Evolutionary conservation across 1,139 yeast genomes (phyloP).

Genomic region (Yamadazyma buinensis): DNA sequence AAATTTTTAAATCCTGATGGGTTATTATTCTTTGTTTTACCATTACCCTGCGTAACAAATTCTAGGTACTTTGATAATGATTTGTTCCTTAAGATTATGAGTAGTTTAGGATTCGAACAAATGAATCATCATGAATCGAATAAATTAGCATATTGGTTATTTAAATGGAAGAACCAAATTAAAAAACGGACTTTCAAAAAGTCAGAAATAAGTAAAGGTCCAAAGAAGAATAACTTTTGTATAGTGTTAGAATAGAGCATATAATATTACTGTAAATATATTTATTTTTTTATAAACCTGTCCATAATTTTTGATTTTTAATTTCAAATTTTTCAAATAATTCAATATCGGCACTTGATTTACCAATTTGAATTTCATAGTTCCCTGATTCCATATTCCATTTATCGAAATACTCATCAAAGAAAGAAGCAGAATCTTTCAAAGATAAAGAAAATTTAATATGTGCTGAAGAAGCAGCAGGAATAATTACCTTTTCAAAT

Average conservation of each 20-base stretch:
- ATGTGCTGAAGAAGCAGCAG: slow-evolving; percentile 32
- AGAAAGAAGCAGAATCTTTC: slow-evolving; percentile 49
- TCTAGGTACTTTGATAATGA: slow-evolving; percentile 69
- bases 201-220: slow-evolving; percentile 48
- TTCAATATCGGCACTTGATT: slow-evolving; percentile 20
- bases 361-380: slow-evolving; percentile 45
- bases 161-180: slow-evolving; percentile 41
- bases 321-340: slow-evolving; percentile 29
- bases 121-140: slow-evolving; percentile 54
- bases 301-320: slow-evolving; percentile 18
- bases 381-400: slow-evolving; percentile 39
- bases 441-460: slow-evolving; percentile 30
- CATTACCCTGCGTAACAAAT: slow-evolving; percentile 79
- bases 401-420: slow-evolving; percentile 40
- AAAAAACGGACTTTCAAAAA: slow-evolving; percentile 23
- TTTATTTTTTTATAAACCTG: slow-evolving; percentile 8
- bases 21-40: slow-evolving; percentile 70
- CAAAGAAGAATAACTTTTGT: slow-evolving; percentile 62
- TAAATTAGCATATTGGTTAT: slow-evolving; percentile 79
- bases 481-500: slow-evolving; percentile 42
- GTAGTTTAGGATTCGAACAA: slow-evolving; percentile 53
- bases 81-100: slow-evolving; percentile 45
- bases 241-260: slow-evolving; percentile 21
- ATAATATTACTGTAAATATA: neutral
- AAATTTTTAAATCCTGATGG: slow-evolving; percentile 43